Evolutionary conservation across 129 eudicot species (phyloP).

Genomic region (Chrysanthemum makinoi): DNA sequence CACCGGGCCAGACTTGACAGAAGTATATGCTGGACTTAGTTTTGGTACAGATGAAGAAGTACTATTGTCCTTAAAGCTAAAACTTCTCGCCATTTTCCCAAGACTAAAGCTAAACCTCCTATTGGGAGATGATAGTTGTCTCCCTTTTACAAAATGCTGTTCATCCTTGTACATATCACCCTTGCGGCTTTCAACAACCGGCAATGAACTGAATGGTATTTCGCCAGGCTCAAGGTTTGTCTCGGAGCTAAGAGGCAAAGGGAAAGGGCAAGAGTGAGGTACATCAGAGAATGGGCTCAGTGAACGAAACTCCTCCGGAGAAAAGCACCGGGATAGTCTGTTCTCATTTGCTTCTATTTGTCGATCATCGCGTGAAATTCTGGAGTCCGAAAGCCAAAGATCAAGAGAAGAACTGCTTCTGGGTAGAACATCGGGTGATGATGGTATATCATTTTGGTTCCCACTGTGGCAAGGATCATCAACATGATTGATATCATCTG

Average conservation of each 20-base stretch:
- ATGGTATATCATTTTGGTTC: conserved; percentile 38
- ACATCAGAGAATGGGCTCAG: conserved; percentile 39
- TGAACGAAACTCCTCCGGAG: conserved; percentile 45
- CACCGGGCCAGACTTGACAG: conserved; percentile 57
- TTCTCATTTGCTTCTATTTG: conserved; percentile 27
- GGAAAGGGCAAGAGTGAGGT: conserved; percentile 82
- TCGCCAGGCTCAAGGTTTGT: conserved; percentile 21
- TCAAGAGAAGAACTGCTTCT: conserved; percentile 23
- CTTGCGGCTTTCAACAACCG: conserved; percentile 12
- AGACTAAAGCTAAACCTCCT: conserved; percentile 68
- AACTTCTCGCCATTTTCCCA: conserved; percentile 64
- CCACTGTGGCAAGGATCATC: conserved; percentile 22
- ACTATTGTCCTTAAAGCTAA: conserved; percentile 57
- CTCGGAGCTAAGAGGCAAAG: conserved; percentile 41
- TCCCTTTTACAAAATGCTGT: conserved; percentile 35
- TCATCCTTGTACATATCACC: conserved; percentile 23
- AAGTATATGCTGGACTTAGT: conserved; percentile 37
- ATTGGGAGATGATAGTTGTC: conserved; percentile 46
- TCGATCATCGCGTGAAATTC: conserved; percentile 42
- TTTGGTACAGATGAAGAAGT: conserved; percentile 39
- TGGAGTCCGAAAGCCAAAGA: conserved; percentile 33
- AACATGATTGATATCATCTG: conserved; percentile 14
- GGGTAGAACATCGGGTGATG: conserved; percentile 37
- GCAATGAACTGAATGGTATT: conserved; percentile 24
- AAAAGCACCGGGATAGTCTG: conserved; percentile 53